Evolutionary conservation across 768 basidiomycete species (phyloP).

Genomic region (Termitomyces sp.): DNA sequence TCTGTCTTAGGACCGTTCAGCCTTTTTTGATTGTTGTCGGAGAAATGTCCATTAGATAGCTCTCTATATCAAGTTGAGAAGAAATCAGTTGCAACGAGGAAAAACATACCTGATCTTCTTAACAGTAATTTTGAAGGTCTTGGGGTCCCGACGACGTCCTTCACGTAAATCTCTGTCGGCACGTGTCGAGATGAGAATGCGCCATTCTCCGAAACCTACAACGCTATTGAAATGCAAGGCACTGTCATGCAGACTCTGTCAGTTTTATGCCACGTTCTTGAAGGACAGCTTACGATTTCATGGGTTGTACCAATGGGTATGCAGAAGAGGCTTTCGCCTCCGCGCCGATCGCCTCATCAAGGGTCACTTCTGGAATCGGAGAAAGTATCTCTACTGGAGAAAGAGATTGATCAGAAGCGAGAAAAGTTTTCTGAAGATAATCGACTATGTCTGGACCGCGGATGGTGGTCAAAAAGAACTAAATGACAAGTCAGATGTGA

Average conservation of each 20-base stretch:
- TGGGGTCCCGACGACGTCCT: conserved; percentile 39
- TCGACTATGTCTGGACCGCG: conserved; percentile 11
- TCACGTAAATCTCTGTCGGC: conserved; percentile 50
- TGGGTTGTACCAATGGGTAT: conserved; percentile 49
- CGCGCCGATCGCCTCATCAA: not conserved
- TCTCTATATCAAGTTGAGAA: conserved; percentile 39
- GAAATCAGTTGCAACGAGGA: not conserved
- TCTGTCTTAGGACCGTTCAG: conserved; percentile 11
- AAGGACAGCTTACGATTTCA: conserved; percentile 41
- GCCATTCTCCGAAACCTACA: conserved; percentile 64
- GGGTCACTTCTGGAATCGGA: not conserved
- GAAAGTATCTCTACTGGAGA: not conserved
- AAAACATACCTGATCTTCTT: conserved; percentile 64
- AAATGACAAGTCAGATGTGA: not conserved
- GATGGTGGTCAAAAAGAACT: conserved; percentile 20
- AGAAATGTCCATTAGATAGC: conserved; percentile 40
- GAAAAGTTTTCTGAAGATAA: conserved; percentile 17
- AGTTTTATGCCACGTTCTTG: not conserved
- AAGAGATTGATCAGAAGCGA: conserved; percentile 7
- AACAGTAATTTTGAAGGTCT: conserved; percentile 49
- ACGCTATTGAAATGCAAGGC: conserved; percentile 58
- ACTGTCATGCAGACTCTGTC: conserved; percentile 16
- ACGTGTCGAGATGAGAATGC: conserved; percentile 49
- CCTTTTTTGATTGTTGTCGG: conserved; percentile 15
- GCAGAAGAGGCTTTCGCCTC: conserved; percentile 20